Evolutionary conservation across 768 basidiomycete genomes (phyloP), one percentile per base, ranked within the genome.

Genomic region (Hirschioporus abietinus): DNA sequence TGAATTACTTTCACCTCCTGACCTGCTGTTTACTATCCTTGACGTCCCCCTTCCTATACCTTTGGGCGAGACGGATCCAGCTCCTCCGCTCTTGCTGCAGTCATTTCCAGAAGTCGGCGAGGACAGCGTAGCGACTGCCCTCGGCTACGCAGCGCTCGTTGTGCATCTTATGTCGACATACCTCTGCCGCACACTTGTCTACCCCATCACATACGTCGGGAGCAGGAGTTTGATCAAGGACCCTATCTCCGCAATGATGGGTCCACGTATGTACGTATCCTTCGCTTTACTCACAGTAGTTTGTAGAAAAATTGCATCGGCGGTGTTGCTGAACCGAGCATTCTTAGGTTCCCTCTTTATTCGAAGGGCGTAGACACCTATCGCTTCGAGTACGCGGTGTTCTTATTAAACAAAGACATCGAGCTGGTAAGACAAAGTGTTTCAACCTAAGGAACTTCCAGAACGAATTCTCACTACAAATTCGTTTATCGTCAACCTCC

Each of bases 361-460:
- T 89, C 93, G 0, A 92, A 87, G 78, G 95, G 96, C 5, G 96
- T 98, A 66, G 97, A 99, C 74, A 91, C 90, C 58, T 99, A 98
- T 78, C 85, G 97, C 26, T 99, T 96, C 73, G 96, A 99, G 76
- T 99, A 99, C 79, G 97, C 89, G 3, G 96, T 99, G 4, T 99
- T 95, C 76, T 78, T 99, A 58, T 81, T 99, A 35, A 99, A 99
- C 80, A 99, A 99, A 77, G 84, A 99, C 76, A 95, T 99, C 70
- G 96, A 99, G 79, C 82, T 95, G 85, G 95, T 96, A 70, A 68
- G 83, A 69, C 26, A 26, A 58, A 58, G 30, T 60, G 64, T 60
- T 63, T 57, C 58, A 30, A 52, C 42, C 42, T 52, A 52, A 52
- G 2, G 42, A 52, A 12, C 2, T 42, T 34, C 60, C 60, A 61